These are phyloP conservation scores for Protomyces inundatus DNA, from an alignment of 1,139 yeast species.

Conservation along the genomic window DNA sequence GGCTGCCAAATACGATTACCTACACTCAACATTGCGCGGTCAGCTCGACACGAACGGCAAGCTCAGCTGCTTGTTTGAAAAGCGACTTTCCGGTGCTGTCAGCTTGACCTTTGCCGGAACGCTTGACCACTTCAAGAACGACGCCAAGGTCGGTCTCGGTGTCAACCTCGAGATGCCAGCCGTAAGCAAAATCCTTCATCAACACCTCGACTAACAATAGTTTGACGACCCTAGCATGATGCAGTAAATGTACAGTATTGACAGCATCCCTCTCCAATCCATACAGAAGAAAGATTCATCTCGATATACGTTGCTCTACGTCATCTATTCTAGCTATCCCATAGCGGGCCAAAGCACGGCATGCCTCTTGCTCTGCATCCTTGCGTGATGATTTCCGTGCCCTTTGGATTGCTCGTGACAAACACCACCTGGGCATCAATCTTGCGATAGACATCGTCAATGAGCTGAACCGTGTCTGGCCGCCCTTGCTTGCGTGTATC, in stretches of 20 bases:
- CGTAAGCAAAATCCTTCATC: not conserved
- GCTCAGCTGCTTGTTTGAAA: slow-evolving; percentile 85
- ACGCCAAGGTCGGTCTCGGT: slow-evolving; percentile 87
- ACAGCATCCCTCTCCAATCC: slow-evolving; percentile 1
- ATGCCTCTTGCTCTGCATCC: slow-evolving; percentile 23
- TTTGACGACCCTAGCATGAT: not conserved
- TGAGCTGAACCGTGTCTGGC: slow-evolving; percentile 17
- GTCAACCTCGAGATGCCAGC: slow-evolving; percentile 70
- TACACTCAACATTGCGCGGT: slow-evolving; percentile 94
- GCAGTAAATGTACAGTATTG: not conserved
- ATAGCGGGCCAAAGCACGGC: slow-evolving; percentile 22
- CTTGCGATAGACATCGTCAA: slow-evolving; percentile 15
- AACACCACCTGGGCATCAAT: slow-evolving; percentile 20
- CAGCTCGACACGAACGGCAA: slow-evolving; percentile 88
- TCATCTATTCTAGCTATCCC: slow-evolving; percentile 4
- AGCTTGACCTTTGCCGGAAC: slow-evolving; percentile 89
- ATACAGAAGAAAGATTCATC: not conserved
- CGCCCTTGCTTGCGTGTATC: slow-evolving; percentile 19
- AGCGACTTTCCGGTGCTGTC: slow-evolving; percentile 86
- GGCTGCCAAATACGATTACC: slow-evolving; percentile 97
- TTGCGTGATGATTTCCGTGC: slow-evolving; percentile 17
- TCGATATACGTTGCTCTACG: not conserved
- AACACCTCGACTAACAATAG: not conserved
- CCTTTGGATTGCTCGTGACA: slow-evolving; percentile 21
- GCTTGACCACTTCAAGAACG: slow-evolving; percentile 80